These are phyloP conservation scores for Psilocybe azurescens DNA, from an alignment of 768 basidiomycete genomes.

Conservation along the genomic window DNA sequence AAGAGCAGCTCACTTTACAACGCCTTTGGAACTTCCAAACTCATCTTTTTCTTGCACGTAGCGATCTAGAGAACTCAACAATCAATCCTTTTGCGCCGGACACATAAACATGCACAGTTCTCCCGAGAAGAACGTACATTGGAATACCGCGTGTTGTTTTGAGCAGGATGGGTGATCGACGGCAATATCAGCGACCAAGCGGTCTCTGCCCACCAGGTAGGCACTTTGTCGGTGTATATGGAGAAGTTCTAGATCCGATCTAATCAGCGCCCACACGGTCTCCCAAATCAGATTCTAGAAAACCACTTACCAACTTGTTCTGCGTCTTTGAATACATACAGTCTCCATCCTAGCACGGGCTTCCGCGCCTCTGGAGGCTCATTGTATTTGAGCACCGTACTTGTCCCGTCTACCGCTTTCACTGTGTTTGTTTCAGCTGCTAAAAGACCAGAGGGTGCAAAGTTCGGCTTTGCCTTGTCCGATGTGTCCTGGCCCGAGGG, in stretches of 20 bases:
- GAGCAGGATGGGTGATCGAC: slow-evolving; percentile 97
- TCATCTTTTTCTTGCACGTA: slow-evolving; percentile 88
- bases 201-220: slow-evolving; percentile 92
- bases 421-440: slow-evolving; percentile 97
- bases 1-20: slow-evolving; percentile 71
- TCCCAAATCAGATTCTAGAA: not conserved
- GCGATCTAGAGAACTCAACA: slow-evolving; percentile 56
- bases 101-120: not conserved
- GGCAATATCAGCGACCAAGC: slow-evolving; percentile 82
- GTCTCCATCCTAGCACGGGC: slow-evolving; percentile 86
- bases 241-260: slow-evolving; percentile 68
- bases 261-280: slow-evolving; percentile 1
- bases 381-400: slow-evolving; percentile 92
- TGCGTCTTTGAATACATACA: slow-evolving; percentile 97
- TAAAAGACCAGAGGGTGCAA: slow-evolving; percentile 84
- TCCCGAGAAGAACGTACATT: slow-evolving; percentile 59
- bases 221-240: slow-evolving; percentile 95
- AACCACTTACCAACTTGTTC: slow-evolving; percentile 84
- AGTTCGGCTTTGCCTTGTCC: slow-evolving; percentile 85
- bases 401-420: slow-evolving; percentile 72
- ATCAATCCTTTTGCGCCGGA: not conserved
- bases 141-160: slow-evolving; percentile 97
- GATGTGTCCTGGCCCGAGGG: slow-evolving; percentile 39
- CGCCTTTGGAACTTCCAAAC: slow-evolving; percentile 76
- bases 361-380: slow-evolving; percentile 98